Conservation (phyloP, 2,329 filamentous ascomycete species). For the Falciphora oryzae region DNA sequence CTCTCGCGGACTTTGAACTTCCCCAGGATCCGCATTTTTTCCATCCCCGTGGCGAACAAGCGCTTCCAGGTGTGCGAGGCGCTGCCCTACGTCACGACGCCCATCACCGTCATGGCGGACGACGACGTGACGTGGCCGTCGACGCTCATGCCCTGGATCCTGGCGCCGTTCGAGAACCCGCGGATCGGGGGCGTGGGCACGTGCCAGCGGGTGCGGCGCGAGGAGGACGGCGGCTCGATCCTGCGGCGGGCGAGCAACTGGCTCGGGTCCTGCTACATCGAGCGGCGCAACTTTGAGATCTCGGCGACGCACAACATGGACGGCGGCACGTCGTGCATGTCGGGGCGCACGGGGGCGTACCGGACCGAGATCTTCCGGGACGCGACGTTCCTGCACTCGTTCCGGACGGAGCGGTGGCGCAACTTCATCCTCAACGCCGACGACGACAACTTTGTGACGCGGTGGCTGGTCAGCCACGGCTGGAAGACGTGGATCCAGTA, state of each 20-base stretch:
- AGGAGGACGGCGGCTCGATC: conserved; percentile 51
- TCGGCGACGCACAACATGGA: conserved; percentile 93
- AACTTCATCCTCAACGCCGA: conserved; percentile 90
- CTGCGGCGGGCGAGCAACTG: conserved; percentile 71
- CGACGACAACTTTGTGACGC: conserved; percentile 96
- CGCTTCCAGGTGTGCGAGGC: conserved; percentile 88
- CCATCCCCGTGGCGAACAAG: conserved; percentile 86
- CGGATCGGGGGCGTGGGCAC: conserved; percentile 87
- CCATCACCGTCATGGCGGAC: conserved; percentile 87
- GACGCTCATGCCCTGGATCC: conserved; percentile 82
- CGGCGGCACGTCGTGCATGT: conserved; percentile 94
- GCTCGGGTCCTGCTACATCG: conserved; percentile 85
- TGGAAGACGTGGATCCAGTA: conserved; percentile 98
- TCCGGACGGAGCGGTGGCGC: conserved; percentile 87
- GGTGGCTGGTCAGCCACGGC: conserved; percentile 86
- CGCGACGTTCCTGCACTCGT: conserved; percentile 77
- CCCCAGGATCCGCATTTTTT: conserved; percentile 66
- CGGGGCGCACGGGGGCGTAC: conserved; percentile 88
- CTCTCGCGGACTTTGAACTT: conserved; percentile 56
- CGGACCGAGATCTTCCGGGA: conserved; percentile 82
- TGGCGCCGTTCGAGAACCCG: conserved; percentile 84
- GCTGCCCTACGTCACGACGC: conserved; percentile 75
- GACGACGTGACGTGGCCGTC: conserved; percentile 92
- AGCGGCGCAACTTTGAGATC: conserved; percentile 93
- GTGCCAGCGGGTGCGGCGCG: conserved; percentile 77